Evolutionary conservation across 2,329 filamentous ascomycete genomes (phyloP).

Genomic region (Diaporthe capsici): DNA sequence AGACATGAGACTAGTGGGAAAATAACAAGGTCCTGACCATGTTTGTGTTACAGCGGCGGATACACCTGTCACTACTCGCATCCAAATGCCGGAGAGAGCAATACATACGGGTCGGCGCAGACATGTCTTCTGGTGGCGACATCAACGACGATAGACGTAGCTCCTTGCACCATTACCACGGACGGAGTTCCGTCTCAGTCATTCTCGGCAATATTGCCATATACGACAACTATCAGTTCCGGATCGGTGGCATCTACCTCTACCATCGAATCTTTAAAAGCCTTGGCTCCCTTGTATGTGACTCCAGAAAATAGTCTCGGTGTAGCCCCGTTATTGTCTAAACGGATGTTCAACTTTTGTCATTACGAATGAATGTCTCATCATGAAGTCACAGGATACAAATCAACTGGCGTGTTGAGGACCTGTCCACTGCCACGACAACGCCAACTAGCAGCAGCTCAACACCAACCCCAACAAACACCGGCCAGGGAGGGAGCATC

Average conservation of each 20-base stretch:
- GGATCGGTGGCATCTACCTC: neutral
- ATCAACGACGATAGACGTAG: neutral
- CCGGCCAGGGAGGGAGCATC: neutral
- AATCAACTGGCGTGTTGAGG: conserved; percentile 4
- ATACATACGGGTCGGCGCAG: neutral
- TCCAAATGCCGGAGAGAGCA: neutral
- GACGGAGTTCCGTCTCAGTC: neutral
- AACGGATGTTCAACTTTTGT: neutral
- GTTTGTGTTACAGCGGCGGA: neutral
- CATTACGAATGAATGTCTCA: neutral
- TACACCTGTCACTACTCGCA: neutral
- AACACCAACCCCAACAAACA: neutral
- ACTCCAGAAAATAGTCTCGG: neutral
- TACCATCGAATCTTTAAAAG: neutral
- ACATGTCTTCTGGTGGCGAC: neutral
- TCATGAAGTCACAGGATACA: neutral
- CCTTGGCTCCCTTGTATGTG: conserved; percentile 1
- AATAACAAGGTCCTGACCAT: neutral
- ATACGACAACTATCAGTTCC: neutral
- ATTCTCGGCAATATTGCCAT: neutral
- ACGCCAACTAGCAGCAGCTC: neutral
- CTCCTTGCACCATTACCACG: neutral
- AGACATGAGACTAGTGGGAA: neutral
- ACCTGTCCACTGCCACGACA: neutral
- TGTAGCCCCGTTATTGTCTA: neutral